Base-by-base conservation (phyloP, 2,329 filamentous ascomycete genomes). In the Fusarium setosum region DNA sequence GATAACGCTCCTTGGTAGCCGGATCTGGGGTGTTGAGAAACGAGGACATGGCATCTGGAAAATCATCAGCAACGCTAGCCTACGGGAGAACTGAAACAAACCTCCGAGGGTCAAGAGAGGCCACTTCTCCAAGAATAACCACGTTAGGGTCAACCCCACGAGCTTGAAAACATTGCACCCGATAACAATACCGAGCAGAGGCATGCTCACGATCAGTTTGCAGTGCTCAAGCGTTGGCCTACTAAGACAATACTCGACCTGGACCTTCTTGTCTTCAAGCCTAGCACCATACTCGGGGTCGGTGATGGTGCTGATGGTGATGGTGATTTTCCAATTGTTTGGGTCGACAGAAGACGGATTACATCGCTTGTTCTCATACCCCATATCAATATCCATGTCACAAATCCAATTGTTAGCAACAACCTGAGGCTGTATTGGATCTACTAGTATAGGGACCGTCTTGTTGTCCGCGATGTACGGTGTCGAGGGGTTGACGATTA, bases 21-120 rank as follows among this genome's bases (percentile, higher is more conserved):
- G 23, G 23, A 11, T 51, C 48, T 11, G 48, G 35, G 6, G n/a
- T 4, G 23, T 40, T 23, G 5, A 41, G 48, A n/a, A 51, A 51
- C 4, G 34, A 51, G 15, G 48, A 34, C 23, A 51, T 35, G 23
- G 20, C 24, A 41, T 51, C 48, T 51, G 8, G 20, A 18, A 37
- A n/a, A n/a, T 6, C 21, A 37, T 23, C 17, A 34, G 23, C 20
- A 4, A 13, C 31, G 20, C 13, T 6, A 21, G 7, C 12, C 5
- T 11, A 15, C 9, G 2, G 15, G 7, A 15, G 9, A 4, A 6
- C 10, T 32, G 17, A 13, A 32, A 32, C 26, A 17, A 29, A 51
- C 48, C 48, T 51, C 48, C 48, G 9, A 51, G 34, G n/a, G 48
- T 51, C 17, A 51, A 7, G n/a, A 51, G 48, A 10, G 48, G 48